These are phyloP conservation scores for Blakeslea trispora DNA, from an alignment of 371 early-diverging fungal genomes.

Conservation along the genomic window DNA sequence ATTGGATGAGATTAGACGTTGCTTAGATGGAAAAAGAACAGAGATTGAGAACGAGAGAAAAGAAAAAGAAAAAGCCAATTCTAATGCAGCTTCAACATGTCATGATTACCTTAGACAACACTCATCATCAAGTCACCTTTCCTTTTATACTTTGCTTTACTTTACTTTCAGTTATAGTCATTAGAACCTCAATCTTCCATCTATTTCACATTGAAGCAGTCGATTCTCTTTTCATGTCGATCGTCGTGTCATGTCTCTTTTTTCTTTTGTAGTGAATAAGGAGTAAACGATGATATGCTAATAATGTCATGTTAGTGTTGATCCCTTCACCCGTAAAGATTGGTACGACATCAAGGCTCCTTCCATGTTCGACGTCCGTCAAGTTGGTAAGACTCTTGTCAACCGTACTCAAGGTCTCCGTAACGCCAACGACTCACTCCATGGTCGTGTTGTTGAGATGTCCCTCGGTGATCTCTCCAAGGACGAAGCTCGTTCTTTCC, in stretches of 20 bases:
- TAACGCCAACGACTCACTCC: conserved; percentile 95
- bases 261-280: too few relatives aligned
- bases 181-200: too few relatives aligned
- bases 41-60: not conserved
- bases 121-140: too few relatives aligned
- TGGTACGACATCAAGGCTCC: conserved; percentile 99
- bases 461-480: conserved; percentile 98
- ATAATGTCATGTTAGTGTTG: conserved; percentile 57
- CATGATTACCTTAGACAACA: too few relatives aligned
- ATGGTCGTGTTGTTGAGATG: conserved; percentile 97
- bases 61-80: not conserved
- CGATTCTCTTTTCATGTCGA: too few relatives aligned
- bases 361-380: conserved; percentile 89
- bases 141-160: too few relatives aligned
- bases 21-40: not conserved
- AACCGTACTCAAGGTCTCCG: conserved; percentile 99
- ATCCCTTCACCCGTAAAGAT: conserved; percentile 97
- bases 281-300: not conserved
- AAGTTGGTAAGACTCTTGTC: conserved; percentile 98
- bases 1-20: not conserved
- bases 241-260: too few relatives aligned
- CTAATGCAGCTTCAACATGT: too few relatives aligned
- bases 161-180: too few relatives aligned
- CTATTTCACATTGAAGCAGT: too few relatives aligned
- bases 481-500: conserved; percentile 93